A percentile compares a stretch with the other conserved stretches of the same genome.
Evolutionary conservation across 208 protist species (phyloP).

Genomic region (Lotmaria passim): DNA sequence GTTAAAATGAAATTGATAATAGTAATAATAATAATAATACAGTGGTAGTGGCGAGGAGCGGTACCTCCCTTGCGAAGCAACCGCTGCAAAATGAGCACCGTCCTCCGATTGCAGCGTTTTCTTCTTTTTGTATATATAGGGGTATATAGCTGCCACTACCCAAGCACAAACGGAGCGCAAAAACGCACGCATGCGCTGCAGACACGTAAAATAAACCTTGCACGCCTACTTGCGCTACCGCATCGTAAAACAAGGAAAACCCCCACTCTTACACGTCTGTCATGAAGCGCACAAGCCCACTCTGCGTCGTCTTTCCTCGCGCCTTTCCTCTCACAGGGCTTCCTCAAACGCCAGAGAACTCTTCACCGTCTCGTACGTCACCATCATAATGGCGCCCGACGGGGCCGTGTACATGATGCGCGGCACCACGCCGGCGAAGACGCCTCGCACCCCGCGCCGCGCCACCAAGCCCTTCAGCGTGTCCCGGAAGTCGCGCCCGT

Average conservation of each 20-base stretch:
- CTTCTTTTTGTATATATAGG: too few species aligned
- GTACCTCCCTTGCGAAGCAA: neutral
- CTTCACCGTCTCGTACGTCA: conserved; percentile 93
- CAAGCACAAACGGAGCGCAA: too few species aligned
- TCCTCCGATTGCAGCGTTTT: neutral
- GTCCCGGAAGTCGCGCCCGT: conserved; percentile 30
- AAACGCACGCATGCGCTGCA: too few species aligned
- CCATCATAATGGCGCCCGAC: conserved; percentile 92
- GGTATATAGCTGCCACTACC: too few species aligned
- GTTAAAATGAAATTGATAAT: conserved; percentile 16
- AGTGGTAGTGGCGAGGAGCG: neutral
- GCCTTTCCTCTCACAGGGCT: neutral
- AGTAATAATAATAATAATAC: neutral
- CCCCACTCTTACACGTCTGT: neutral
- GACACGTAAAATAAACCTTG: too few species aligned
- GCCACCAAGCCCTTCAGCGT: conserved; percentile 38
- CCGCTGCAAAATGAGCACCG: neutral
- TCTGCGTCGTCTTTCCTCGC: neutral
- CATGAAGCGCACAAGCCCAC: neutral
- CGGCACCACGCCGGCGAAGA: conserved; percentile 82
- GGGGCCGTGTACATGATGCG: conserved; percentile 90
- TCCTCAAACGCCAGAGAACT: conserved; percentile 30
- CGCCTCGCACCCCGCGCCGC: conserved; percentile 48
- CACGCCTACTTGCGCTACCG: neutral
- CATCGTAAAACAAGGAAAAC: neutral